A percentile compares a stretch with the other conserved stretches of the same genome.
Evolutionary conservation across 192 early-diverging fungal genomes (phyloP).

Genomic region (Coemansia sp.): DNA sequence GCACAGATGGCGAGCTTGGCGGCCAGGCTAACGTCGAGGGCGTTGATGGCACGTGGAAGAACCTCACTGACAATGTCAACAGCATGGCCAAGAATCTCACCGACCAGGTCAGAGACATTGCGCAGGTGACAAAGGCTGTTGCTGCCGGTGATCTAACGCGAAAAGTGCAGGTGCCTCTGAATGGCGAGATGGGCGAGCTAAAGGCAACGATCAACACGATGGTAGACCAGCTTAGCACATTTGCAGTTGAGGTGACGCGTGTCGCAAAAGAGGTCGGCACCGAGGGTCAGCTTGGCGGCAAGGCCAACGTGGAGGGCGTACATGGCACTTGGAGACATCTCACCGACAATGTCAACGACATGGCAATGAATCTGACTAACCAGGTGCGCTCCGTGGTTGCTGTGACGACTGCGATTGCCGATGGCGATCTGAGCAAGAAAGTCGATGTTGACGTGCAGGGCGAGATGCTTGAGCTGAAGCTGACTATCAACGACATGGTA

Average conservation of each 20-base stretch:
- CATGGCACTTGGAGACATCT: slow-evolving; percentile 65
- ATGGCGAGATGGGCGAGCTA: slow-evolving; percentile 59
- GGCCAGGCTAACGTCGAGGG: slow-evolving; percentile 58
- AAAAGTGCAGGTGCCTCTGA: slow-evolving; percentile 58
- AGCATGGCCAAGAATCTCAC: slow-evolving; percentile 61
- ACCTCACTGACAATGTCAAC: slow-evolving; percentile 62
- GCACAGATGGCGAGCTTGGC: slow-evolving; percentile 65
- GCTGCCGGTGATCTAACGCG: slow-evolving; percentile 58
- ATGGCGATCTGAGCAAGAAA: slow-evolving; percentile 58
- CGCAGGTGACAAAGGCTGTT: slow-evolving; percentile 61
- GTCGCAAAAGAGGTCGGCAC: slow-evolving; percentile 64
- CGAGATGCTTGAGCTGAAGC: slow-evolving; percentile 51
- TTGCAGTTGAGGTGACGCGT: slow-evolving; percentile 64
- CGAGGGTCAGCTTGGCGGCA: slow-evolving; percentile 63
- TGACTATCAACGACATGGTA: slow-evolving; percentile 60
- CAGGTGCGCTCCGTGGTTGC: slow-evolving; percentile 58
- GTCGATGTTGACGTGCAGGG: slow-evolving; percentile 60
- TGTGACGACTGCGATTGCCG: slow-evolving; percentile 59
- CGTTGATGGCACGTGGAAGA: slow-evolving; percentile 57
- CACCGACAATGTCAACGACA: slow-evolving; percentile 63
- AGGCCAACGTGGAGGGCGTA: slow-evolving; percentile 59
- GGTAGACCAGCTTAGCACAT: slow-evolving; percentile 59
- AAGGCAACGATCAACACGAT: slow-evolving; percentile 64
- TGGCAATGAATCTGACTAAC: slow-evolving; percentile 62
- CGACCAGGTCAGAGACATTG: slow-evolving; percentile 59